A percentile compares a stretch with the other conserved stretches of the same genome.
Evolutionary conservation across 768 basidiomycete species (phyloP).

Genomic region (Tylopilus cervinicoccineus): DNA sequence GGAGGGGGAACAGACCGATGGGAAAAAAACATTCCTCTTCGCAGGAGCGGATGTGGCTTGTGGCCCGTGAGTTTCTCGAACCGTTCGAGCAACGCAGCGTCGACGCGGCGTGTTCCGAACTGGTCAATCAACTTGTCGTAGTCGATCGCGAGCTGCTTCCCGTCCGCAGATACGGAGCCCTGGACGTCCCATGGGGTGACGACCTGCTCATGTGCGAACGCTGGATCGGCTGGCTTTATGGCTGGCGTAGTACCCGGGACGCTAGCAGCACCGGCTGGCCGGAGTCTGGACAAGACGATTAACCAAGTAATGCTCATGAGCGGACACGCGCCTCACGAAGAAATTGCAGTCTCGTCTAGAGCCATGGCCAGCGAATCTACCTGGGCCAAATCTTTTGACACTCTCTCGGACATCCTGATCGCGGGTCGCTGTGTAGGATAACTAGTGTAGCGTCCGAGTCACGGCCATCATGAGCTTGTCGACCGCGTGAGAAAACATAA

Average conservation of each 20-base stretch:
- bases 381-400: conserved; percentile 21
- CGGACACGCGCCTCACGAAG: conserved; percentile 25
- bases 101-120: conserved; percentile 87
- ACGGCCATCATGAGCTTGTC: not conserved
- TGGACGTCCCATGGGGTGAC: conserved; percentile 99
- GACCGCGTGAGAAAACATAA: not conserved
- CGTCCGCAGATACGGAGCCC: conserved; percentile 82
- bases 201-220: conserved; percentile 55
- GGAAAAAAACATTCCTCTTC: conserved; percentile 96
- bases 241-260: conserved; percentile 20
- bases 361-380: conserved; percentile 27
- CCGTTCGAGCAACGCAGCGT: conserved; percentile 71
- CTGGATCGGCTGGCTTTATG: conserved; percentile 30
- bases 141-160: conserved; percentile 90
- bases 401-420: conserved; percentile 20
- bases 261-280: conserved; percentile 5
- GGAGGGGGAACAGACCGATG: conserved; percentile 76
- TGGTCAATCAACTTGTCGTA: conserved; percentile 94
- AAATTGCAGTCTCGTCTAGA: conserved; percentile 26
- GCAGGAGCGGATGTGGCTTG: conserved; percentile 81
- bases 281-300: conserved; percentile 10
- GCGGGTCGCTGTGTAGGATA: not conserved
- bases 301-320: not conserved
- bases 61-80: conserved; percentile 91
- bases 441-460: not conserved